phyloP scores from a whole-genome alignment of 768 basidiomycete species.

The Phanerochaete sordida region DNA sequence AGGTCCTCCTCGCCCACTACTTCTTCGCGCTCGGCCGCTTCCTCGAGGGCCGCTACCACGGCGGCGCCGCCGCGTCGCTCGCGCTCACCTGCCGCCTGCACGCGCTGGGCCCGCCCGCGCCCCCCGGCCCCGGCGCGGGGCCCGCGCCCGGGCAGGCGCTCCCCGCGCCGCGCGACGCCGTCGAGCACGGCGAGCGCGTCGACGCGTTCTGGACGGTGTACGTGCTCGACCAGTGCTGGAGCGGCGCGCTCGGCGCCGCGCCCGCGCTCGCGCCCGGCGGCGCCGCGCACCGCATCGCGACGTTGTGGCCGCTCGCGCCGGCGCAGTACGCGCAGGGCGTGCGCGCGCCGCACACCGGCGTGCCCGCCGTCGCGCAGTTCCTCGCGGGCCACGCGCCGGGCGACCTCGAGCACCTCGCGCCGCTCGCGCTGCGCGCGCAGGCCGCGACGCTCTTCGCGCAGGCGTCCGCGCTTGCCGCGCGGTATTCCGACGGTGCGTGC shows the following conservation, averaged over 20 bases:
- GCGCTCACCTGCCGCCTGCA: slow-evolving; percentile 27
- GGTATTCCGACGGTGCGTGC: slow-evolving; percentile 17
- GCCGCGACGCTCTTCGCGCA: slow-evolving; percentile 18
- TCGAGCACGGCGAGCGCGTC: slow-evolving; percentile 22
- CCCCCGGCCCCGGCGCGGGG: neutral
- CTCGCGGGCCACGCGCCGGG: slow-evolving; percentile 3
- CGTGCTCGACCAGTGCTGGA: slow-evolving; percentile 22
- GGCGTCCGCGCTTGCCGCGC: slow-evolving; percentile 15
- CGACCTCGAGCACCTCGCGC: slow-evolving; percentile 12
- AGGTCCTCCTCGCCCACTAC: slow-evolving; percentile 30
- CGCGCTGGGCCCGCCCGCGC: neutral
- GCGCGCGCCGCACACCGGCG: neutral
- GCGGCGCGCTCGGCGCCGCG: slow-evolving; percentile 17
- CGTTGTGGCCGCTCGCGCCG: slow-evolving; percentile 24
- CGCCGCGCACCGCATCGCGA: slow-evolving; percentile 14
- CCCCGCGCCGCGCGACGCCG: slow-evolving; percentile 11
- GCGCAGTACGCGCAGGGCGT: slow-evolving; percentile 17
- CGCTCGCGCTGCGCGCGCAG: slow-evolving; percentile 20
- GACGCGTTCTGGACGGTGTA: slow-evolving; percentile 26
- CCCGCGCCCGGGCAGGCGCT: slow-evolving; percentile 5
- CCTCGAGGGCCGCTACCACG: slow-evolving; percentile 29
- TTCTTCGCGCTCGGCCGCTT: slow-evolving; percentile 24
- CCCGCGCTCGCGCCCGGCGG: slow-evolving; percentile 15
- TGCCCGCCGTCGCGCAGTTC: slow-evolving; percentile 12
- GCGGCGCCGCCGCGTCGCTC: slow-evolving; percentile 27